These are phyloP conservation scores for Trichoderma aggressivum DNA, from an alignment of 2,329 filamentous ascomycete genomes.

Conservation along the genomic window DNA sequence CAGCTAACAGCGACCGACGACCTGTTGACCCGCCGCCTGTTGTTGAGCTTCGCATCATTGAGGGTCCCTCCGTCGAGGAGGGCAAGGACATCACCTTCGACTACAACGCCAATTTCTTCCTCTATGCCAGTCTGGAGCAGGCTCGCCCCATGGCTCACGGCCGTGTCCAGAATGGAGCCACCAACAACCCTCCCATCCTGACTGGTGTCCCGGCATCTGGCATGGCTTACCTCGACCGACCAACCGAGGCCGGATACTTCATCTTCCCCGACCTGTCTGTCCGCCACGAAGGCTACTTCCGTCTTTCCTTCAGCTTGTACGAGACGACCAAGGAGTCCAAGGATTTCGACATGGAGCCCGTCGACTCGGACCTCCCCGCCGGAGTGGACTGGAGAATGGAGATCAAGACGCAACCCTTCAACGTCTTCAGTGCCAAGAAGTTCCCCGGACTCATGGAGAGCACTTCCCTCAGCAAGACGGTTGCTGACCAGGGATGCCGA, in stretches of 20 bases:
- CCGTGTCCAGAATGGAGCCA: conserved; percentile 64
- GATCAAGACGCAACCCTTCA: conserved; percentile 82
- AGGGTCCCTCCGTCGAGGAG: conserved; percentile 60
- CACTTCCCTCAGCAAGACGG: conserved; percentile 81
- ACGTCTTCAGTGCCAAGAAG: conserved; percentile 95
- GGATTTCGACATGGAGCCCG: conserved; percentile 63
- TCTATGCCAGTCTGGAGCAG: conserved; percentile 87
- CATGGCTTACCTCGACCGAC: conserved; percentile 92
- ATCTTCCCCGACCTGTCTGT: conserved; percentile 97
- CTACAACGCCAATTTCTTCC: conserved; percentile 97
- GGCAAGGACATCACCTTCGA: conserved; percentile 76
- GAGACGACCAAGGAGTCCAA: conserved; percentile 86
- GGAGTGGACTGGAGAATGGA: conserved; percentile 81
- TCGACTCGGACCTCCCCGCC: conserved; percentile 44
- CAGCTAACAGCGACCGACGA: conserved; percentile 64
- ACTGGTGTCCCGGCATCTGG: conserved; percentile 94
- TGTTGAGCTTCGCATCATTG: conserved; percentile 82
- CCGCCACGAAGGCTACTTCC: conserved; percentile 88
- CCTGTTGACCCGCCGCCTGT: conserved; percentile 94
- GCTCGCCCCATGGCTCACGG: conserved; percentile 79
- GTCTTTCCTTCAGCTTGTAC: conserved; percentile 87
- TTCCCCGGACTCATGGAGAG: conserved; percentile 92
- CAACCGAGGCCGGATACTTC: conserved; percentile 79
- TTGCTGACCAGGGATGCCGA: conserved; percentile 94
- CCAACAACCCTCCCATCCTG: conserved; percentile 74